phyloP scores from a whole-genome alignment of 306 rosid genomes.

The Glycine latifolia region DNA sequence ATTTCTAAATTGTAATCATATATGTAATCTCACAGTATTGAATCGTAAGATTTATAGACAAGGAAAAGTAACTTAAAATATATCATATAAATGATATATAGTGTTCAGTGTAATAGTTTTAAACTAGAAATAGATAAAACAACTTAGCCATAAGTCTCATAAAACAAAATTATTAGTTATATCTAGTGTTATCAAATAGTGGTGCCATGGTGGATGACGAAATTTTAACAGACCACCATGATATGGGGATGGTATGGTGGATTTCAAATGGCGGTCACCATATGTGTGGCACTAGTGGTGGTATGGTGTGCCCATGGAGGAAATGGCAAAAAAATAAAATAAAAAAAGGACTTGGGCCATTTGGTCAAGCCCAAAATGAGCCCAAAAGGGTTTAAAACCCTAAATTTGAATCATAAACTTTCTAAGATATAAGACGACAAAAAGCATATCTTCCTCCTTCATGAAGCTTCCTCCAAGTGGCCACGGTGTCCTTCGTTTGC shows the following conservation, averaged over 20 bases:
- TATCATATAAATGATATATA: background rate
- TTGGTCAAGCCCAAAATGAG: background rate
- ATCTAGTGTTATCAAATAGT: background rate
- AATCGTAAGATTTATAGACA: no score
- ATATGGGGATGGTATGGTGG: background rate
- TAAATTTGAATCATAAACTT: background rate
- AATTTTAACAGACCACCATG: background rate
- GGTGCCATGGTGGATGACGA: no score
- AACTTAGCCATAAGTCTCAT: background rate
- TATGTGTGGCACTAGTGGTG: background rate
- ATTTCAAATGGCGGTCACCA: background rate
- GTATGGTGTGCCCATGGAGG: background rate
- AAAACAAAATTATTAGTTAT: background rate
- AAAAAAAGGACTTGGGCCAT: background rate
- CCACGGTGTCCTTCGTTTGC: background rate
- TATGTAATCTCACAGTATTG: no score
- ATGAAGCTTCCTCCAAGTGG: background rate
- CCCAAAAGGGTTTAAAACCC: background rate
- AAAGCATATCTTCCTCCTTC: background rate
- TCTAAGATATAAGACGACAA: background rate
- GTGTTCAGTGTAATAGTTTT: background rate
- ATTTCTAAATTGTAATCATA: no score
- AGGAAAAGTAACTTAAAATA: background rate
- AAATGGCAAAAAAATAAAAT: background rate
- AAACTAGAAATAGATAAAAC: background rate